Evolutionary conservation across 2,329 filamentous ascomycete species (phyloP), one percentile per base, ranked within the genome.

Genomic region (Colletotrichum tanaceti): DNA sequence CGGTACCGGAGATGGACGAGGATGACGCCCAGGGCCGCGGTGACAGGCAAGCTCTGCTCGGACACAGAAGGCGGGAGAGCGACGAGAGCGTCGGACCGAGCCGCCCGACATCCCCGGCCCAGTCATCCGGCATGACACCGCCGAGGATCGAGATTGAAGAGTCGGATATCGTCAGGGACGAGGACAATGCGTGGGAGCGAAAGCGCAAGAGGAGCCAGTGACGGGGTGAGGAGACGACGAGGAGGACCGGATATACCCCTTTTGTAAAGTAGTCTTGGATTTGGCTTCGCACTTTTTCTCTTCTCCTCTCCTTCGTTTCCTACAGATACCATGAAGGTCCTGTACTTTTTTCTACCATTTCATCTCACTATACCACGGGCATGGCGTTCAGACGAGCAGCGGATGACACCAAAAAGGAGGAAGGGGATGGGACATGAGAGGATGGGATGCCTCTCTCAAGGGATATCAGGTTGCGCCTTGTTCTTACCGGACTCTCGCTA

Each of bases 1-100:
- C 78, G 4, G 79, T 82, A 24, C 79, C 79, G 2, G 81, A 82
- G 71, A 80, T 80, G 72, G 79, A 80, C 3, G 74, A 74, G n/a
- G 66, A 71, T 5, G 61, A 71, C 18, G 75, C 75, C 53, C 50
- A 68, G 13, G 70, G 66, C 38, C 70, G 74, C 44, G 70, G 58
- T 44, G 74, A 77, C 46, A 73, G 73, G n/a, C 72, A 77, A 39
- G 74, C 77, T 16, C 72, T 79, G n/a, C 60, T 79, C 20, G 70
- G 73, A 14, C 72, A 72, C 32, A 46, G 44, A 44, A 69, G 65
- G 38, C 60, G 50, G 41, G 55, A 44, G 14, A 65, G 68, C 57
- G 58, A 59, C 16, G 66, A 57, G 6, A 66, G 57, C 35, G 10
- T 54, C 18, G 63, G 66, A 4, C 55, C 20, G 16, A 24, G 35